Evolutionary conservation across 2,329 filamentous ascomycete species (phyloP).

Genomic region (Fusarium tricinctum): DNA sequence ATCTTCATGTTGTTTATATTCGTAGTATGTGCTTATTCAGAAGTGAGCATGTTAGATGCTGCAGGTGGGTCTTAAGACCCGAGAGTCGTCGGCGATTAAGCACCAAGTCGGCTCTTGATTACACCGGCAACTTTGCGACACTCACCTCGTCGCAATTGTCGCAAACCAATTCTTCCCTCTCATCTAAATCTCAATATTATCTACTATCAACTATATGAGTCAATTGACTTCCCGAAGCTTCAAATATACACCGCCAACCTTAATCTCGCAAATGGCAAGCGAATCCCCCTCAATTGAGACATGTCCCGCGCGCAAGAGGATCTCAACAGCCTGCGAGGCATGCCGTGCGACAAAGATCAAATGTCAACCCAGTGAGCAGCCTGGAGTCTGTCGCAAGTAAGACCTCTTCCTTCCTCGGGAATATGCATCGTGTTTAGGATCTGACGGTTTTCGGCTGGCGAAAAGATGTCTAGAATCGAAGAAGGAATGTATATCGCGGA

Average conservation of each 20-base stretch:
- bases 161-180: neutral
- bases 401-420: neutral
- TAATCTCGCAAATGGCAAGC: conserved; percentile 21
- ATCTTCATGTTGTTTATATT: neutral
- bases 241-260: neutral
- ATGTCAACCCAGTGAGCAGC: conserved; percentile 63
- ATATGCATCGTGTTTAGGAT: neutral
- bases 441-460: conserved; percentile 6
- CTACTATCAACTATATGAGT: neutral
- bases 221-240: neutral
- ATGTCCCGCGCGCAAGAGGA: conserved; percentile 45
- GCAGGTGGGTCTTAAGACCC: conserved; percentile 27
- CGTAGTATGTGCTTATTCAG: neutral
- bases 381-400: conserved; percentile 67
- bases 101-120: conserved; percentile 35
- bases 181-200: neutral
- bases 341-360: conserved; percentile 68
- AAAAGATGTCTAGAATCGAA: conserved; percentile 66
- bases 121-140: conserved; percentile 17
- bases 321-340: conserved; percentile 65
- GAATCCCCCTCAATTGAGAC: conserved; percentile 28
- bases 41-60: conserved; percentile 1
- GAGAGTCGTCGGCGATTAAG: conserved; percentile 36
- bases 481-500: conserved; percentile 67
- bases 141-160: neutral